phyloP scores from a whole-genome alignment of 2,329 filamentous ascomycete species.

The Xylariales sp. region DNA sequence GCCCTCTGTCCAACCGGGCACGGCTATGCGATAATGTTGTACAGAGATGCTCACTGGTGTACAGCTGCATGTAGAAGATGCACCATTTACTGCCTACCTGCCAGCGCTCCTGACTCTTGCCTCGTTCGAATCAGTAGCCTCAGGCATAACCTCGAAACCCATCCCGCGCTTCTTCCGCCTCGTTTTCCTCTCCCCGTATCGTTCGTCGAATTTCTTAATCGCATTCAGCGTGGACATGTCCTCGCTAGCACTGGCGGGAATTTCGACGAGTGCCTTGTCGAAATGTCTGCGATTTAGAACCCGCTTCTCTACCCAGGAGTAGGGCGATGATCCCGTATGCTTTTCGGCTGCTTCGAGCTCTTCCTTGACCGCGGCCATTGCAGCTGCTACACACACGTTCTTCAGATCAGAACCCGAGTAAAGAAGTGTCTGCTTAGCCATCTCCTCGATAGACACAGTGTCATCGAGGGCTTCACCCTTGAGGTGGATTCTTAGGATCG shows the following conservation, averaged over 20 bases:
- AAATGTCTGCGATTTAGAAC: constrained; percentile 69
- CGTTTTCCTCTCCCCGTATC: constrained; percentile 78
- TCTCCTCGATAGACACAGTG: constrained; percentile 54
- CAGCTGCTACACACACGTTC: constrained; percentile 75
- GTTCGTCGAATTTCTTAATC: constrained; percentile 92
- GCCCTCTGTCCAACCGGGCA: not conserved
- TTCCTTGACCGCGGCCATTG: constrained; percentile 73
- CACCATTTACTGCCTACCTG: constrained; percentile 3
- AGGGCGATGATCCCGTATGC: constrained; percentile 33
- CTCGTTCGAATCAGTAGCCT: constrained; percentile 35
- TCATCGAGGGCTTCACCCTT: constrained; percentile 59
- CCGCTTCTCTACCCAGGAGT: constrained; percentile 65
- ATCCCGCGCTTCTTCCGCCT: constrained; percentile 52
- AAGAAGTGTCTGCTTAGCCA: constrained; percentile 65
- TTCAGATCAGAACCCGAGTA: constrained; percentile 84
- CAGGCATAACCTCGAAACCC: constrained; percentile 51
- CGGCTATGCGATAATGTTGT: not conserved
- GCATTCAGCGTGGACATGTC: constrained; percentile 84
- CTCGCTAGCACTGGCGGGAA: constrained; percentile 86
- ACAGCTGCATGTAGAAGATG: not conserved
- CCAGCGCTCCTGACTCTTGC: constrained; percentile 33
- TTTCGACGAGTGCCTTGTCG: constrained; percentile 78
- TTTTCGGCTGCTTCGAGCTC: constrained; percentile 46
- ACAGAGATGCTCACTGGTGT: not conserved
- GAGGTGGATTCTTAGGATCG: constrained; percentile 69